Conservation (phyloP, 345 rosid genomes). For the Jatropha curcas region DNA sequence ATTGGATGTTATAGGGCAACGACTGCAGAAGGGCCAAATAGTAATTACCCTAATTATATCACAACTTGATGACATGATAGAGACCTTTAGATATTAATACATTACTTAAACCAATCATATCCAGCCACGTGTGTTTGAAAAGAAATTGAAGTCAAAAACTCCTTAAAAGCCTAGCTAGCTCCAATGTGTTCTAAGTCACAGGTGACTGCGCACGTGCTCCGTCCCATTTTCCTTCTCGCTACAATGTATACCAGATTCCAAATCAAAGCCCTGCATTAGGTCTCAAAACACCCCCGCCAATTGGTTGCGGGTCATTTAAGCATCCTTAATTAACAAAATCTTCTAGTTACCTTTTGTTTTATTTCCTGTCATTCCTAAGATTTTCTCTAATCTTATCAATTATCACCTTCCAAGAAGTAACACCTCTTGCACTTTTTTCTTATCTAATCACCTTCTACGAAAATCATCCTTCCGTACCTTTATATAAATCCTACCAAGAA, state of each 20-base stretch:
- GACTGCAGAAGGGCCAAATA: too few species aligned
- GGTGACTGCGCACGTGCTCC: slow-evolving; percentile 47
- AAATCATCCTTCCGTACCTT: slow-evolving; percentile 15
- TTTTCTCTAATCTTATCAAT: too few species aligned
- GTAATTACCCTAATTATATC: background rate
- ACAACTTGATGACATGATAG: background rate
- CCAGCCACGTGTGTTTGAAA: background rate
- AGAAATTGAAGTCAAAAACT: background rate
- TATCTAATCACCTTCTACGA: slow-evolving; percentile 37
- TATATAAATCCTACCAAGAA: background rate
- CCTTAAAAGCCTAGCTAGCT: background rate
- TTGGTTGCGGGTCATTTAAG: slow-evolving; percentile 41
- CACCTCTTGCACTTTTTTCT: background rate
- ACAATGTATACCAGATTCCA: slow-evolving; percentile 3
- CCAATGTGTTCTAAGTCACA: slow-evolving; percentile 12
- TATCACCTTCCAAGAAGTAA: background rate
- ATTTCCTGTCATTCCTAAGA: too few species aligned
- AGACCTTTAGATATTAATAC: background rate
- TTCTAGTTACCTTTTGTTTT: slow-evolving; percentile 11
- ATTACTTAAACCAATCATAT: background rate
- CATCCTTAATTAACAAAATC: slow-evolving; percentile 9
- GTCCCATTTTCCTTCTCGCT: slow-evolving; percentile 3
- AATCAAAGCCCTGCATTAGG: background rate
- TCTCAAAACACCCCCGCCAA: background rate
- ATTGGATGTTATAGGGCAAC: too few species aligned